phyloP scores from a whole-genome alignment of 371 early-diverging fungal genomes.

The Rozella allomycis region DNA sequence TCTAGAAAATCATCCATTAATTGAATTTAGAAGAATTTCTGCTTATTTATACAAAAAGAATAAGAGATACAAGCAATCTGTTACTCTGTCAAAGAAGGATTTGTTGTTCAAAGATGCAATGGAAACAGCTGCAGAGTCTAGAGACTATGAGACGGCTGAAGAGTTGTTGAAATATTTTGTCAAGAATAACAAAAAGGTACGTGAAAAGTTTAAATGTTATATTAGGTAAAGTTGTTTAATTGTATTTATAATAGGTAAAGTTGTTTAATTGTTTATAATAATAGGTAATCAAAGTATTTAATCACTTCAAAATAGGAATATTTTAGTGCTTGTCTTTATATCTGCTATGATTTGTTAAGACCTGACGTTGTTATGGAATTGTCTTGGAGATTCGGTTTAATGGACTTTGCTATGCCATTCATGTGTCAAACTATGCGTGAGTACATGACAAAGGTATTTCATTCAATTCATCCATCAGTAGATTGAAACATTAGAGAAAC shows the following conservation, averaged over 20 bases:
- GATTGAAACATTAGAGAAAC: too few species aligned
- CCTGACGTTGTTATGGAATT: constrained; percentile 85
- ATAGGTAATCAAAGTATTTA: too few species aligned
- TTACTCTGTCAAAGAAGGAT: constrained; percentile 83
- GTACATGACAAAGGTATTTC: constrained; percentile 32
- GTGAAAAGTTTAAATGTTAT: too few species aligned
- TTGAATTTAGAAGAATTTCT: constrained; percentile 89
- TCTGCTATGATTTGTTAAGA: constrained; percentile 76
- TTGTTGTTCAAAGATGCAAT: constrained; percentile 88
- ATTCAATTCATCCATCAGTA: background rate
- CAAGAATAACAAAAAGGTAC: constrained; percentile 55
- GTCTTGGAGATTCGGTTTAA: constrained; percentile 64
- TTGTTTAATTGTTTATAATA: too few species aligned
- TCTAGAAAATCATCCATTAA: constrained; percentile 75
- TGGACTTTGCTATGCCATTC: constrained; percentile 87
- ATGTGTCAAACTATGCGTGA: constrained; percentile 71
- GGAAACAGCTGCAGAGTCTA: constrained; percentile 79
- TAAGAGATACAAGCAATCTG: constrained; percentile 83
- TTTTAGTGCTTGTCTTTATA: constrained; percentile 72
- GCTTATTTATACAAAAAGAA: constrained; percentile 81
- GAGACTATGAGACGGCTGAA: constrained; percentile 62
- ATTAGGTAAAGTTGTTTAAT: too few species aligned
- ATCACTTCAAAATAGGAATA: too few species aligned
- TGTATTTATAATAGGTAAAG: too few species aligned
- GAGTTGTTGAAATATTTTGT: constrained; percentile 83